Conservation (phyloP, 2,329 filamentous ascomycete genomes). For the Ascomycota sp. region DNA sequence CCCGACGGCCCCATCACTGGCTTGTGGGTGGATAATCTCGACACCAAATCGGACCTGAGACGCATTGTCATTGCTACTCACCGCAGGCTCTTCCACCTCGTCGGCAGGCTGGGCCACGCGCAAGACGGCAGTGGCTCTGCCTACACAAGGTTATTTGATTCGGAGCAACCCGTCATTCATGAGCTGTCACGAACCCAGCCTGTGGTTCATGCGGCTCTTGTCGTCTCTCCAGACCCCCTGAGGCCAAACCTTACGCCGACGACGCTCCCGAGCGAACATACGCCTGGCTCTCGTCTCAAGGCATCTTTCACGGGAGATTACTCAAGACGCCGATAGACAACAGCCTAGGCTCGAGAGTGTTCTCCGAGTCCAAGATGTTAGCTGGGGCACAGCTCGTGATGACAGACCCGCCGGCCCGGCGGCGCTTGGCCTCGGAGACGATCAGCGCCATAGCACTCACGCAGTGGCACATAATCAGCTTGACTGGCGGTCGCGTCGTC, state of each 20-base stretch:
- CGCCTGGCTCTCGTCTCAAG: constrained; percentile 78
- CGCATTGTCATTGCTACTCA: constrained; percentile 67
- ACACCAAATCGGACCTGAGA: constrained; percentile 47
- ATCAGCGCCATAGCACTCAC: constrained; percentile 69
- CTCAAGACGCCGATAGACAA: constrained; percentile 36
- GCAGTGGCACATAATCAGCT: constrained; percentile 77
- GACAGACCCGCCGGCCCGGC: constrained; percentile 42
- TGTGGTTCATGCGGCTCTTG: constrained; percentile 40
- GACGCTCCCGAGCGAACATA: constrained; percentile 52
- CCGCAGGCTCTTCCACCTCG: constrained; percentile 58
- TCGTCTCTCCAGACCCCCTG: constrained; percentile 54
- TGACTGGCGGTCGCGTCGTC: constrained; percentile 67
- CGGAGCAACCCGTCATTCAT: constrained; percentile 58
- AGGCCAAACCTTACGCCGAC: constrained; percentile 33
- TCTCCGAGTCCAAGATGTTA: constrained; percentile 61
- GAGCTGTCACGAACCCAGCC: constrained; percentile 42
- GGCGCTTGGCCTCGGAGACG: constrained; percentile 45
- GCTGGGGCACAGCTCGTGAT: constrained; percentile 52
- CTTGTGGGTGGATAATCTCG: constrained; percentile 60
- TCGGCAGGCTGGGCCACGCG: constrained; percentile 53
- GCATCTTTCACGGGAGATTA: constrained; percentile 72
- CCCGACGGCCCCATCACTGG: constrained; percentile 71
- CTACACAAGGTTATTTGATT: constrained; percentile 74
- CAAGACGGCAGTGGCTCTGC: constrained; percentile 70
- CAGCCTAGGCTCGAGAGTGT: constrained; percentile 51